These are phyloP conservation scores for Alternaria incomplexa DNA, from an alignment of 2,329 filamentous ascomycete species.

Conservation along the genomic window DNA sequence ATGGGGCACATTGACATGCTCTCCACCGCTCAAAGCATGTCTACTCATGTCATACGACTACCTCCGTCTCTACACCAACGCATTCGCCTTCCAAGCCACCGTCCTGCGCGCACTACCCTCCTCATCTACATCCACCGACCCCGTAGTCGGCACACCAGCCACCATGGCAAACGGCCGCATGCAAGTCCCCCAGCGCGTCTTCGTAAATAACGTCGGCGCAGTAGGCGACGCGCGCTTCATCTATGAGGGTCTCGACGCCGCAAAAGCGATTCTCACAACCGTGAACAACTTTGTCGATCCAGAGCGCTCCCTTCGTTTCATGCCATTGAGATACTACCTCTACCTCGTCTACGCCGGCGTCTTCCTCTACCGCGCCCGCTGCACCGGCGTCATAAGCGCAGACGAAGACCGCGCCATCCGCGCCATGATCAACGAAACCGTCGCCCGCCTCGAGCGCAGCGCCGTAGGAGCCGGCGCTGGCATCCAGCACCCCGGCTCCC, in stretches of 20 bases:
- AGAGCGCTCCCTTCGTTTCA: constrained; percentile 54
- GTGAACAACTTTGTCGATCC: constrained; percentile 59
- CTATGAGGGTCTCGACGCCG: constrained; percentile 58
- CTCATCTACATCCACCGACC: constrained; percentile 18
- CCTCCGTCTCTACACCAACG: constrained; percentile 74
- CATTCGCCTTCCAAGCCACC: constrained; percentile 77
- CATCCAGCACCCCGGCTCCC: constrained; percentile 54
- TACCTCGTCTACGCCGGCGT: constrained; percentile 58
- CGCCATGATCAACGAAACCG: constrained; percentile 55
- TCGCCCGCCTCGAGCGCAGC: constrained; percentile 52
- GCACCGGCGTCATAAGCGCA: constrained; percentile 54
- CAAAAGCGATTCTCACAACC: constrained; percentile 57
- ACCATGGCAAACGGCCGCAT: constrained; percentile 21
- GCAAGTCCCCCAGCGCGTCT: constrained; percentile 51
- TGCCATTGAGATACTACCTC: constrained; percentile 57
- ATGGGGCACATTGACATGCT: constrained; percentile 71
- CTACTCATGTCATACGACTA: constrained; percentile 75
- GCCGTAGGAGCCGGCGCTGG: constrained; percentile 46
- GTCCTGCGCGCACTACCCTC: constrained; percentile 55
- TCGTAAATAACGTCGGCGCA: constrained; percentile 58
- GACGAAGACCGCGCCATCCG: constrained; percentile 57
- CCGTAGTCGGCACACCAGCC: not conserved
- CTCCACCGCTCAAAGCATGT: constrained; percentile 69
- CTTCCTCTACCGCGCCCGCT: constrained; percentile 57
- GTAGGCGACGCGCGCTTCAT: constrained; percentile 58